Percentiles rank a stretch among this genome's conserved stretches.
Conservation (phyloP, 768 basidiomycete species). For the Hebeloma cylindrosporum region DNA sequence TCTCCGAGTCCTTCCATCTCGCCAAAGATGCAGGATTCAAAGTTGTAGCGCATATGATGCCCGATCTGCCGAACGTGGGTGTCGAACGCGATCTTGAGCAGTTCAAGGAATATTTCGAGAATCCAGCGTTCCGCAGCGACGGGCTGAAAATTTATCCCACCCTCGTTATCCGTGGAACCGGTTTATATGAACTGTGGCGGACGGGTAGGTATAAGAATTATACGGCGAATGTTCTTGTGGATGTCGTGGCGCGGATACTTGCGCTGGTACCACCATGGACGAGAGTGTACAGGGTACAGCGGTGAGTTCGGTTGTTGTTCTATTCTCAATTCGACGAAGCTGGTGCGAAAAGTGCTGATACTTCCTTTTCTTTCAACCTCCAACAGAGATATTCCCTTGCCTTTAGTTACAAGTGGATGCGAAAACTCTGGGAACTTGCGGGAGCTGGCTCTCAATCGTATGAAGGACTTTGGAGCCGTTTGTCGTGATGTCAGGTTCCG, state of each 20-base stretch:
- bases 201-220: conserved; percentile 99
- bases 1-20: conserved; percentile 95
- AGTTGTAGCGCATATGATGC: conserved; percentile 99
- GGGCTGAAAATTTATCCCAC: conserved; percentile 99
- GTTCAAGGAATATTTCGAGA: conserved; percentile 99
- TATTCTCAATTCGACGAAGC: conserved; percentile 5
- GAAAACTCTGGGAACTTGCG: conserved; percentile 97
- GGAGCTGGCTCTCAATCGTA: conserved; percentile 92
- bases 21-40: conserved; percentile 99
- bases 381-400: conserved; percentile 96
- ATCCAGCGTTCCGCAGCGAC: conserved; percentile 95
- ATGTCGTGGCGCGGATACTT: conserved; percentile 93
- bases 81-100: conserved; percentile 97
- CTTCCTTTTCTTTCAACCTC: conserved; percentile 8
- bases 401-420: conserved; percentile 93
- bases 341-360: conserved; percentile 14
- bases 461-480: conserved; percentile 99
- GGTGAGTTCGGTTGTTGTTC: conserved; percentile 44
- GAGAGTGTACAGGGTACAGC: conserved; percentile 94
- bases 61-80: conserved; percentile 96
- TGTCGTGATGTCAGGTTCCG: conserved; percentile 97
- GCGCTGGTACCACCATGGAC: conserved; percentile 99
- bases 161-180: conserved; percentile 95
- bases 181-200: conserved; percentile 93
- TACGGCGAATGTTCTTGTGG: conserved; percentile 97